Base-by-base conservation (phyloP, 352 stramenopile species). In the Sclerospora graminicola region DNA sequence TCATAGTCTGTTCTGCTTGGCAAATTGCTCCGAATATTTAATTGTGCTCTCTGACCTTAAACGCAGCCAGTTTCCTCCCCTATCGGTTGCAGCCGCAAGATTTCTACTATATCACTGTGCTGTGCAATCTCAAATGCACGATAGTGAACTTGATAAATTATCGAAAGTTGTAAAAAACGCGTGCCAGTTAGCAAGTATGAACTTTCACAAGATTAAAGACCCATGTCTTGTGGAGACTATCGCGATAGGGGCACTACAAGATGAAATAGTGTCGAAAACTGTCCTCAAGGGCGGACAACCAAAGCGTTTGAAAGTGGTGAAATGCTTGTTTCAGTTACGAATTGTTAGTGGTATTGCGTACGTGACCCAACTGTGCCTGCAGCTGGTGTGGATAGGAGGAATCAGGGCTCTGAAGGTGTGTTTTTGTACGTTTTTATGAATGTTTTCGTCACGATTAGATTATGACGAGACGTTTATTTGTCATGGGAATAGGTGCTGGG, bases 91-190 rank as follows among this genome's bases (percentile, higher is more conserved):
- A 18, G 48, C 57, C 23, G 43, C 65, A 11, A 48, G 53, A 7
- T 79, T 82, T 30, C 36, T 79, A 18, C 42, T 79, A 2, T 57
- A 52, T 16, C 66, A 78, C 26, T 58, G 42, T 47, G 66, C 66
- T 14, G 39, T 65, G 11, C 49, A 70, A 36, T 57, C 52, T 23
- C 45, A 39, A 47, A 54, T 18, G 6, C 57, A 68, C 4, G 58
- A 65, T 15, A 59, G 45, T 35, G 53, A 63, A 13, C 8, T 73
- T 3, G 47, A 51, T 6, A 57, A 69, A 13, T 32, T 79, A n/a
- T 39, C 30, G 7, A 33, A 16, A 9, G 48, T 79, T 18, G 29
- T 79, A 10, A 42, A 51, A 15, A 69, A 60, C 47, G 41, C 53
- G 37, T 55, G 45, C 32, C 50, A 58, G 26, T 14, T 68, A 49